These are phyloP conservation scores for Beauveria rudraprayagi DNA, from an alignment of 2,329 filamentous ascomycete species.

Conservation along the genomic window DNA sequence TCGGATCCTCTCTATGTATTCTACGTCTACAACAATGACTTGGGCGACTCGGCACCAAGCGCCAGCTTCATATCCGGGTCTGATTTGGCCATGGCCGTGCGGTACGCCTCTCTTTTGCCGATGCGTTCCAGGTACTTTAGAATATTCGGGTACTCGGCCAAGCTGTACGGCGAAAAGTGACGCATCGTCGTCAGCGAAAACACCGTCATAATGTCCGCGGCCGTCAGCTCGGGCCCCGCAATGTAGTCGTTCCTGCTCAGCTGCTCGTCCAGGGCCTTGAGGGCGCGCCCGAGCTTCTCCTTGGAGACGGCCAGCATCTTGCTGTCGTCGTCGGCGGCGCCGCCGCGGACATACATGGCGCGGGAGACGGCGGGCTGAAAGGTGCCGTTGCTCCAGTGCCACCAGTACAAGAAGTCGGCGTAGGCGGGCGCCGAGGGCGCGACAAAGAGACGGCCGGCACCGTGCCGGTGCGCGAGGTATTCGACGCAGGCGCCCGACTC, in stretches of 20 bases:
- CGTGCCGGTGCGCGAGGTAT: slow-evolving; percentile 51
- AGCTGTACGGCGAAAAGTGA: slow-evolving; percentile 36
- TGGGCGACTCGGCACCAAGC: slow-evolving; percentile 19
- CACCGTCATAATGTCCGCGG: slow-evolving; percentile 57
- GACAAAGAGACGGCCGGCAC: slow-evolving; percentile 39
- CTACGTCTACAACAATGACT: background rate
- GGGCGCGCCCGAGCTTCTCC: slow-evolving; percentile 22
- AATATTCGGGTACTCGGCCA: slow-evolving; percentile 34
- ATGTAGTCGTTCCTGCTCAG: slow-evolving; percentile 44
- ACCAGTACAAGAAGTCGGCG: slow-evolving; percentile 57
- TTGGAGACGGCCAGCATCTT: slow-evolving; percentile 21
- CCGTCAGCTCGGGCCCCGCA: slow-evolving; percentile 53
- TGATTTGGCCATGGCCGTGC: slow-evolving; percentile 37
- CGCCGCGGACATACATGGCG: slow-evolving; percentile 25
- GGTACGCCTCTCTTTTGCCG: slow-evolving; percentile 36
- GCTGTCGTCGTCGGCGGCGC: slow-evolving; percentile 16
- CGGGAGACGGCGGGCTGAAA: slow-evolving; percentile 32
- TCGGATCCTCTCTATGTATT: background rate
- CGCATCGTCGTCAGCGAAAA: slow-evolving; percentile 55
- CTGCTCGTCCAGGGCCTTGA: slow-evolving; percentile 38
- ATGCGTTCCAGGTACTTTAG: slow-evolving; percentile 38
- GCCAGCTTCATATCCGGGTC: slow-evolving; percentile 37
- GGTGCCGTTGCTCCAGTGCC: slow-evolving; percentile 46
- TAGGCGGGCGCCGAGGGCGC: slow-evolving; percentile 40
- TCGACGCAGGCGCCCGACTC: slow-evolving; percentile 54